Evolutionary conservation across 441 rosid species (phyloP).

Genomic region (Gossypium aridum): DNA sequence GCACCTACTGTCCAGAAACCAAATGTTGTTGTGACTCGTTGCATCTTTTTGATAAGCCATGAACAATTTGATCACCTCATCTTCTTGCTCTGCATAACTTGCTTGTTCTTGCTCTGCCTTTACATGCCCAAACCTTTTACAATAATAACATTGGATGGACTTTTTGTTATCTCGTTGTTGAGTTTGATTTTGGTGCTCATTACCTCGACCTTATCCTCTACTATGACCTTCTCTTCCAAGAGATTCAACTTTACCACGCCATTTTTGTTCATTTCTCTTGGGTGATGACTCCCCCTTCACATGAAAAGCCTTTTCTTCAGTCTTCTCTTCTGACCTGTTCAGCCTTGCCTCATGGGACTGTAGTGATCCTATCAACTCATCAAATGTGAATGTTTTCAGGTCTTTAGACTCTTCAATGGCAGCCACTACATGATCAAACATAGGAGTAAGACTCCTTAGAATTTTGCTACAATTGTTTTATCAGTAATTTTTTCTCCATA

Average conservation of each 20-base stretch:
- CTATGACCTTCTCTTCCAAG: neutral
- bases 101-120: neutral
- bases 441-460: neutral
- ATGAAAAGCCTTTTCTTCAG: neutral
- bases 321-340: neutral
- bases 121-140: neutral
- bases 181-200: neutral
- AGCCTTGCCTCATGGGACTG: neutral
- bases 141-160: neutral
- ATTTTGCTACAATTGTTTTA: neutral
- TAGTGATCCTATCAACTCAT: neutral
- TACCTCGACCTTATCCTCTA: neutral
- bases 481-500: neutral
- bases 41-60: neutral
- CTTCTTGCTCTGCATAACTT: neutral
- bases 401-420: neutral
- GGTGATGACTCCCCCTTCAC: neutral
- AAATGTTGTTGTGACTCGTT: neutral
- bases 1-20: neutral
- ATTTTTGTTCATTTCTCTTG: neutral
- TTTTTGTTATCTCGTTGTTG: neutral
- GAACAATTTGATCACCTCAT: neutral
- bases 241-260: neutral
- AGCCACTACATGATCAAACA: neutral
- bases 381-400: neutral